Conservation (phyloP, 148 eudicot genomes). For the Rhododendron ovatum region DNA sequence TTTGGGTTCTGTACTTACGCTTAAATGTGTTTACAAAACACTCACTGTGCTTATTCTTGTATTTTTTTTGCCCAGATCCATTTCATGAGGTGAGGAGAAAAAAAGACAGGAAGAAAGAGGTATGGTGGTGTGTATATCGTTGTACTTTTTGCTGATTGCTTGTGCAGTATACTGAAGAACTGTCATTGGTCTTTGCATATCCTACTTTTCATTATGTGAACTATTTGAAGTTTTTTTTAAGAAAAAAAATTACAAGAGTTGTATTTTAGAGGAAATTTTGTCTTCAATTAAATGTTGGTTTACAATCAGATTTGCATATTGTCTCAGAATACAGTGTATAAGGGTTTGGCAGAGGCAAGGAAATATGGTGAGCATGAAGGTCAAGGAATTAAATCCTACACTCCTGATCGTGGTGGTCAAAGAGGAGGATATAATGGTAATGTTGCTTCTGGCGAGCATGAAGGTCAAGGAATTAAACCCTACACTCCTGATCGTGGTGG, state of each 20-base stretch:
- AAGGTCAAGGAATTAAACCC: slow-evolving; percentile 29
- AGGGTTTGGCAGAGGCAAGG: slow-evolving; percentile 38
- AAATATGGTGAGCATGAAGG: slow-evolving; percentile 36
- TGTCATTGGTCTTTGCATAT: neutral
- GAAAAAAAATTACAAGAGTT: neutral
- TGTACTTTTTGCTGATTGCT: neutral
- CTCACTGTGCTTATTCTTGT: neutral
- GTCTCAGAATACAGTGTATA: slow-evolving; percentile 46
- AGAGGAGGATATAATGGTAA: slow-evolving; percentile 49
- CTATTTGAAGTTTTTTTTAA: neutral
- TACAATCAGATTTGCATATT: slow-evolving; percentile 10
- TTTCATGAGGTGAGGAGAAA: slow-evolving; percentile 89
- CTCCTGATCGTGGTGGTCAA: slow-evolving; percentile 44
- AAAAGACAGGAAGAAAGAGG: slow-evolving; percentile 85
- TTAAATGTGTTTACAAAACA: neutral
- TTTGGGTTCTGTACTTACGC: neutral
- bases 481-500: slow-evolving; percentile 37
- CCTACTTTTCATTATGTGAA: neutral
- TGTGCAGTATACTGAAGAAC: neutral
- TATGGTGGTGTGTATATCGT: slow-evolving; percentile 10
- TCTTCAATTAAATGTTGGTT: neutral
- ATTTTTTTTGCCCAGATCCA: slow-evolving; percentile 53
- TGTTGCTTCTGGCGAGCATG: slow-evolving; percentile 28
- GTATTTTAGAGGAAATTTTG: neutral
- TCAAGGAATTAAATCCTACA: slow-evolving; percentile 29